Evolutionary conservation across 768 basidiomycete species (phyloP), one percentile per base, ranked within the genome.

Genomic region (Trametes maxima): DNA sequence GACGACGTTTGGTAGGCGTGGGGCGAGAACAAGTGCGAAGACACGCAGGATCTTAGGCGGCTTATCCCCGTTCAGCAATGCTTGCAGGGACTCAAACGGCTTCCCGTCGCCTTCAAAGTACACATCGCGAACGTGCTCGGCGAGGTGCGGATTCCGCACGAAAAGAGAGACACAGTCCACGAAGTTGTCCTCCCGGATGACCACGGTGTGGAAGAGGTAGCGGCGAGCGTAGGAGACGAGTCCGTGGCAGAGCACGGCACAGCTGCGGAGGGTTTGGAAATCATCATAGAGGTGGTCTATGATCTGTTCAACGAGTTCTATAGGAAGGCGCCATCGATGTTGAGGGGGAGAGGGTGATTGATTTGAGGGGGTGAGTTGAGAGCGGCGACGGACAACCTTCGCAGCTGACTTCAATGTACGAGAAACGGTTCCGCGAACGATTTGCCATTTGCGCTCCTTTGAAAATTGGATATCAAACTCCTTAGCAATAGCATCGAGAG

Each of bases 301-400:
- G 36, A 66, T 68, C 7, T 50, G 52, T 44, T 65, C 58, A 11
- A 62, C 10, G 16, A 67, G 50, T 21, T 65, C 67, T 21, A 65
- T 44, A 25, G 64, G 58, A 2, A 64, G 40, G 1, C 54, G 43
- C 54, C 43, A 62, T 36, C 35, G 39, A 19, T n/a, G 28, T 22
- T 25, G 36, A 1, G 11, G 5, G 17, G 17, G 24, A 14, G 17
- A 33, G 7, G 8, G 50, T 19, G 14, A 7, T 6, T 14, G n/a
- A 35, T 11, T 39, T 40, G 49, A 35, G n/a, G 35, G 35, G 16
- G 16, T n/a, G 35, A 19, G 11, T 22, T 21, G 48, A 16, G 48
- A 28, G 28, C 19, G 58, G 16, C 54, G 48, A 5, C 42, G 40
- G 5, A 35, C 4, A 3, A 51, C 22, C 28, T 22, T 62, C 19